Conservation (phyloP, 2,329 filamentous ascomycete genomes). For the Botrytis cinerea region DNA sequence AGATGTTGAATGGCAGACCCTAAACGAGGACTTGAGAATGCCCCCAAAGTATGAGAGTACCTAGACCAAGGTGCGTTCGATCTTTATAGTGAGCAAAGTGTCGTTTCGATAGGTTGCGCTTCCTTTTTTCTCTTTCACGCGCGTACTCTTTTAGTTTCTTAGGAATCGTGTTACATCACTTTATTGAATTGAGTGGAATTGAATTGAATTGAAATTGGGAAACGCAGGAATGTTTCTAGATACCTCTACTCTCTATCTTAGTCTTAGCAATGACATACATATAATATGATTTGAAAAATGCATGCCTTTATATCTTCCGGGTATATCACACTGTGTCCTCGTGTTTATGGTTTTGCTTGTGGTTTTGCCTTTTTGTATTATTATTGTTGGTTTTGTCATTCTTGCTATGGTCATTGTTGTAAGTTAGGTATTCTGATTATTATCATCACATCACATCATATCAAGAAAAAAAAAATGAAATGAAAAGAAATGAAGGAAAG, state of each 20-base stretch:
- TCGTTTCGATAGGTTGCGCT: neutral
- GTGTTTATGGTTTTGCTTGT: too few species aligned
- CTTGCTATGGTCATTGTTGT: too few species aligned
- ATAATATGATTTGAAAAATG: neutral
- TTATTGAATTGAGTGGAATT: too few species aligned
- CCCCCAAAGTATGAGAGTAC: neutral
- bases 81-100: constrained; percentile 11
- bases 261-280: neutral
- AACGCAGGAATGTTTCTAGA: neutral
- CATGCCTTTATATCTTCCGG: too few species aligned
- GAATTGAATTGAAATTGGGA: neutral
- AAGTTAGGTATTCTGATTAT: too few species aligned
- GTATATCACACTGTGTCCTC: too few species aligned
- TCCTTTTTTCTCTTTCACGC: neutral
- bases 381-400: too few species aligned
- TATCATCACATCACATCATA: too few species aligned
- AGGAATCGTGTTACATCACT: neutral
- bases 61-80: neutral
- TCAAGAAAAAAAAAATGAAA: too few species aligned
- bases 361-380: too few species aligned
- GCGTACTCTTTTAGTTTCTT: neutral
- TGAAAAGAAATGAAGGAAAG: too few species aligned
- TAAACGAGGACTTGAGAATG: neutral
- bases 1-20: neutral
- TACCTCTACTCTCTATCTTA: neutral